Evolutionary conservation across 306 rosid species (phyloP).

Genomic region (Erythrophleum fordii): DNA sequence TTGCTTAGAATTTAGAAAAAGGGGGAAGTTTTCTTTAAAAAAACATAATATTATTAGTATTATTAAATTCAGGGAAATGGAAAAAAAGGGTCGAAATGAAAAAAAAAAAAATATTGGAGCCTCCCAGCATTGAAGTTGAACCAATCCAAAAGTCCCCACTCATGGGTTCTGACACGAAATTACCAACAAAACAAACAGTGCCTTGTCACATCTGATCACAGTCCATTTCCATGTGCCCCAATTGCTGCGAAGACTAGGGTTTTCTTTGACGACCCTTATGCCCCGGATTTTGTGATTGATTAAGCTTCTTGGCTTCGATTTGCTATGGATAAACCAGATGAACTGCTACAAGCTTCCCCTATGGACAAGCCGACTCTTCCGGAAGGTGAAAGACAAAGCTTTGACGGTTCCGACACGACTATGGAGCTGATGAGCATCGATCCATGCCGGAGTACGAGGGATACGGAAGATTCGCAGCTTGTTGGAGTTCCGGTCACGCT

Average conservation of each 20-base stretch:
- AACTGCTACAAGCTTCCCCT: not conserved
- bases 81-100: not conserved
- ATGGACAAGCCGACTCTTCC: constrained; percentile 28
- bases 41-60: no score
- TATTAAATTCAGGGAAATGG: no score
- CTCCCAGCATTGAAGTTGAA: not conserved
- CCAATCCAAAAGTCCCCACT: constrained; percentile 27
- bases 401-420: constrained; percentile 9
- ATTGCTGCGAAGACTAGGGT: constrained; percentile 57
- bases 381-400: not conserved
- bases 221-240: constrained; percentile 54
- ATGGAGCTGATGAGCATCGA: constrained; percentile 35
- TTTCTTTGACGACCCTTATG: constrained; percentile 40
- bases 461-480: constrained; percentile 45
- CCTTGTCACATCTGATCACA: constrained; percentile 51
- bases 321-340: constrained; percentile 41
- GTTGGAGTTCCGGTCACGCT: constrained; percentile 34
- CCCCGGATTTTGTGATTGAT: not conserved
- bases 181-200: constrained; percentile 50
- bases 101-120: not conserved
- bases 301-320: constrained; percentile 1
- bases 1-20: not conserved
- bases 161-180: constrained; percentile 36
- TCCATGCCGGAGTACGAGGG: constrained; percentile 42
- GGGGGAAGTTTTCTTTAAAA: no score